A percentile compares a stretch with the other conserved stretches of the same genome.
phyloP scores from a whole-genome alignment of 371 early-diverging fungal genomes.

The Saksenaea oblongispora region DNA sequence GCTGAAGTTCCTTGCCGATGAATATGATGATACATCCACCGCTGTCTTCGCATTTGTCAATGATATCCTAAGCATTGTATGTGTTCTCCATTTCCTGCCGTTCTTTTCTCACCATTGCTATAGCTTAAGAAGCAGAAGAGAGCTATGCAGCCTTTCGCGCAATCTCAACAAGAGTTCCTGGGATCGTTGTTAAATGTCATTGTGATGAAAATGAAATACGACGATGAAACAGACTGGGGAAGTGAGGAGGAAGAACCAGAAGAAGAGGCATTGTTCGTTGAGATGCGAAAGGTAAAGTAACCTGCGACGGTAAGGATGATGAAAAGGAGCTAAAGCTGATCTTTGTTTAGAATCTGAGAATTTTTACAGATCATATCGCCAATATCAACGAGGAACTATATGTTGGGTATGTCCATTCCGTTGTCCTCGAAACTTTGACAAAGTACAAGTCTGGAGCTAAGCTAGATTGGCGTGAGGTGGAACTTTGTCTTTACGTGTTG shows the following conservation, averaged over 20 bases:
- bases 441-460: conserved; percentile 52
- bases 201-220: conserved; percentile 87
- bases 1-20: conserved; percentile 73
- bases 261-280: conserved; percentile 75
- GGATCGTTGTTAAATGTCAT: conserved; percentile 72
- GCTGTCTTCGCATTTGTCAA: conserved; percentile 75
- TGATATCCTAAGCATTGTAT: conserved; percentile 65
- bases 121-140: conserved; percentile 72
- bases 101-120: conserved; percentile 1
- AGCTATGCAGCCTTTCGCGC: conserved; percentile 56
- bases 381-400: conserved; percentile 66
- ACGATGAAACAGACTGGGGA: conserved; percentile 79
- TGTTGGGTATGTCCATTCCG: conserved; percentile 57
- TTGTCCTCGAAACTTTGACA: conserved; percentile 59
- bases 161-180: conserved; percentile 71
- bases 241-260: conserved; percentile 77
- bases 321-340: not conserved
- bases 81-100: conserved; percentile 15
- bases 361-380: conserved; percentile 73
- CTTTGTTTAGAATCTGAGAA: conserved; percentile 62
- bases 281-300: conserved; percentile 71
- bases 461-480: conserved; percentile 78
- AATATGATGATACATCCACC: conserved; percentile 81
- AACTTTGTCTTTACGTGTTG: conserved; percentile 78
- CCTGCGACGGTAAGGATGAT: not conserved